Evolutionary conservation across 495 filamentous ascomycete species (phyloP).

Genomic region (Corynascus novoguineensis): DNA sequence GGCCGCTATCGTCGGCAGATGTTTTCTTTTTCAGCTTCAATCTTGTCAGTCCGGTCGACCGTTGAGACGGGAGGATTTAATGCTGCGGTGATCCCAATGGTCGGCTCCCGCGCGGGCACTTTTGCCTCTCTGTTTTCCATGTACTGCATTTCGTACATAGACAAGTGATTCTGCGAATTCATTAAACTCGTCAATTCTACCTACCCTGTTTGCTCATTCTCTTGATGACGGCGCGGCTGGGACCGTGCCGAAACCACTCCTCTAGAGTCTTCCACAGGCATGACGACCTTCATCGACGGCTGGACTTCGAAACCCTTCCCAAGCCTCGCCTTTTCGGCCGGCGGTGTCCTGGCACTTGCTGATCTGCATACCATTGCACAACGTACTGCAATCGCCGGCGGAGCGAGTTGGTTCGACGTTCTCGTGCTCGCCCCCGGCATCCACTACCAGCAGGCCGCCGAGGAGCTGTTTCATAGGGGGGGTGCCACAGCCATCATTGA

Average conservation of each 20-base stretch:
- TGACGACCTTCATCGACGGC: slow-evolving; percentile 23
- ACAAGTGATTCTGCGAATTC: too few species aligned
- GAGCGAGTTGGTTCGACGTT: slow-evolving; percentile 46
- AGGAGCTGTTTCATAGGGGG: slow-evolving; percentile 32
- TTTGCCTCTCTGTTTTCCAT: background rate
- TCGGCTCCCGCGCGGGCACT: background rate
- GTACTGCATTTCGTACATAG: too few species aligned
- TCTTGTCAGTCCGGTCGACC: background rate
- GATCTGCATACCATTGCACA: slow-evolving; percentile 50
- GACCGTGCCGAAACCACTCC: background rate
- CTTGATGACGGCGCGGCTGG: background rate
- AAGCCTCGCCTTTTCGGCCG: slow-evolving; percentile 40
- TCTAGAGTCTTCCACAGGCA: background rate
- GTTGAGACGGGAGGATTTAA: background rate
- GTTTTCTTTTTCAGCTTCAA: too few species aligned
- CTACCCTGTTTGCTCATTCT: background rate
- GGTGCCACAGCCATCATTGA: slow-evolving; percentile 17
- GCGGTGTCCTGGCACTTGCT: slow-evolving; percentile 51
- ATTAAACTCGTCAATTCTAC: too few species aligned
- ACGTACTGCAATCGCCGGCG: slow-evolving; percentile 51
- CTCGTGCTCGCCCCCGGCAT: slow-evolving; percentile 55
- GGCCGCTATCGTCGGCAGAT: background rate
- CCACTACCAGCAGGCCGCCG: slow-evolving; percentile 56
- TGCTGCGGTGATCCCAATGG: too few species aligned
- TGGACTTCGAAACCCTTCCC: slow-evolving; percentile 35